phyloP scores from a whole-genome alignment of 2,329 filamentous ascomycete genomes.

The Penicillium janthinellum region DNA sequence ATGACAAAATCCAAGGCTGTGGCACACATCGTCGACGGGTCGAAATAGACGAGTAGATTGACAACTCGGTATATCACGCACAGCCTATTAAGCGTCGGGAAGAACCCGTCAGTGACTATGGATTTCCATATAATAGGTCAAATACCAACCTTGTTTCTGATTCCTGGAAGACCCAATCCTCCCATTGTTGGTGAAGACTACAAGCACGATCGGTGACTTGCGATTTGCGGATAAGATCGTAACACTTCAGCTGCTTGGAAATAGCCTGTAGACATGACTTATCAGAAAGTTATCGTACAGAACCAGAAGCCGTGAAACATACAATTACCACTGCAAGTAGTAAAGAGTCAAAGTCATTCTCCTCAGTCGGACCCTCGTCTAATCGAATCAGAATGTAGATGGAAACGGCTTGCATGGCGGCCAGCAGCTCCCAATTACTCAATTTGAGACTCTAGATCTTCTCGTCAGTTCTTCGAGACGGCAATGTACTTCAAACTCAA shows the following conservation, averaged over 20 bases:
- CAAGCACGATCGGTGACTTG: not conserved
- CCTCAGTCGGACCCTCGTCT: slow-evolving; percentile 48
- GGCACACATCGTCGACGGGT: slow-evolving; percentile 43
- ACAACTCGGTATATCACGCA: slow-evolving; percentile 45
- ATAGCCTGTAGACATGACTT: not conserved
- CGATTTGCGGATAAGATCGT: slow-evolving; percentile 13
- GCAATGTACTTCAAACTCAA: not conserved
- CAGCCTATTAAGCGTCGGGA: slow-evolving; percentile 31
- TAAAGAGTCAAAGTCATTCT: slow-evolving; percentile 47
- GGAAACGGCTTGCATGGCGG: slow-evolving; percentile 48
- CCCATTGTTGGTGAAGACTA: slow-evolving; percentile 35
- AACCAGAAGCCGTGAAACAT: slow-evolving; percentile 19
- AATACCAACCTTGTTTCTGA: slow-evolving; percentile 31
- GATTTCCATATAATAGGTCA: no score
- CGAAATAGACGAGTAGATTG: slow-evolving; percentile 48
- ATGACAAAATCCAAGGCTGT: slow-evolving; percentile 40
- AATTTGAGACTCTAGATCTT: slow-evolving; percentile 31
- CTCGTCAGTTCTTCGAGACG: not conserved
- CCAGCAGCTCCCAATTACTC: slow-evolving; percentile 44
- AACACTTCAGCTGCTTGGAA: not conserved
- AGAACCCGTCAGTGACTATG: not conserved
- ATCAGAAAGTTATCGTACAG: not conserved
- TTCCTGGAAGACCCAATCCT: slow-evolving; percentile 48
- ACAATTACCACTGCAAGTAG: slow-evolving; percentile 41
- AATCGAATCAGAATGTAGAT: slow-evolving; percentile 49